Evolutionary conservation across 176 grass and related monocot species (phyloP), one percentile per base, ranked within the genome.

Genomic region (Oryza punctata): DNA sequence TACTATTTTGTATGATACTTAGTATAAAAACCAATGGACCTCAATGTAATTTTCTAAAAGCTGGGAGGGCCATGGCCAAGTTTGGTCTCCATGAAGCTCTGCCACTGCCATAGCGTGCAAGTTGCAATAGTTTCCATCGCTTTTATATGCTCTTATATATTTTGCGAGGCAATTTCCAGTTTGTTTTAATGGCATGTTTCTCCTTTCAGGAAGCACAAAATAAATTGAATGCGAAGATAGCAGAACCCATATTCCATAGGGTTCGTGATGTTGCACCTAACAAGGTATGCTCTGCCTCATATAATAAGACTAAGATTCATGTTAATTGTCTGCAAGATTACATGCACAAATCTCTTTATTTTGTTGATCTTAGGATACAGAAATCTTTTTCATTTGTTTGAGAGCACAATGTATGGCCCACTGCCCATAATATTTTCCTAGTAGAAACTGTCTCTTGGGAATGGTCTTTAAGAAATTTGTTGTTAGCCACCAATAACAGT

Each of bases 201-300:
- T 30, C 69, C 72, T 38, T 87, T 54, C 85, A 99, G 93, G 93
- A 90, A 85, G 91, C 93, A 81, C 89, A 94, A 79, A 81, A 77
- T 72, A 75, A 80, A 83, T 75, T 99, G 72, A 91, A 91, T 65
- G 85, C 89, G 67, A 92, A 80, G 77, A 99, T 99, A 83, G 21
- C 76, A 70, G 91, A 96, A 18, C 83, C 91, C 32, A 47, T 90
- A 54, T 96, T 99, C 78, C 89, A 92, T 81, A 88, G 93, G 80
- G 88, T 99, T 72, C 93, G 96, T 66, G 91, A 96, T 82, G 93
- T 99, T 71, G 91, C 96, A 63, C 96, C 96, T 74, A 96, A 99
- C 83, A 99, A 99, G 96, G 96, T 99, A 91, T 21, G 46, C 18
- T 52, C 32, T 78, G 27, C 44, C 63, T 82, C 5, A 26, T 72